A percentile compares a stretch with the other conserved stretches of the same genome.
Conservation (phyloP, 208 protist genomes). For the Wallacemonas sp. region DNA sequence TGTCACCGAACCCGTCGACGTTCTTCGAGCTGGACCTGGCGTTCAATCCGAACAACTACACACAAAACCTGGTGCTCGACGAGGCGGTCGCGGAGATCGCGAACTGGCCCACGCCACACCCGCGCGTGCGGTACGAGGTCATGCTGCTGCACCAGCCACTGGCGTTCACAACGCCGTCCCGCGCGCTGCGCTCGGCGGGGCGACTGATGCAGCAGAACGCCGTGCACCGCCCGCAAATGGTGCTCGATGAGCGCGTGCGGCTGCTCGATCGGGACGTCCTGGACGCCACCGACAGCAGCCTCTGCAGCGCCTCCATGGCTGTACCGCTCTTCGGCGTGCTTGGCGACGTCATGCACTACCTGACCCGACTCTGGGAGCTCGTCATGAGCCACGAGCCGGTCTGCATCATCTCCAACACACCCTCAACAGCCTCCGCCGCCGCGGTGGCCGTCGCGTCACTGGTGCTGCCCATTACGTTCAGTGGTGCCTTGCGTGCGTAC, state of each 20-base stretch:
- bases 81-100: slow-evolving; percentile 66
- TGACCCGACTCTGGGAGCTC: slow-evolving; percentile 86
- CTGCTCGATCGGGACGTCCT: slow-evolving; percentile 6
- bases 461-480: slow-evolving; percentile 72
- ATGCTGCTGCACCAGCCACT: slow-evolving; percentile 71
- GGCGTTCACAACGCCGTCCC: slow-evolving; percentile 71
- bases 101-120: slow-evolving; percentile 79
- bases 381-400: slow-evolving; percentile 79
- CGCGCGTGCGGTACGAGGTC: slow-evolving; percentile 69
- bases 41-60: slow-evolving; percentile 66
- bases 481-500: slow-evolving; percentile 66
- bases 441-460: slow-evolving; percentile 75
- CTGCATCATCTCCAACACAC: slow-evolving; percentile 80
- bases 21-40: slow-evolving; percentile 70
- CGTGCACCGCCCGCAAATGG: slow-evolving; percentile 18
- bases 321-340: slow-evolving; percentile 72
- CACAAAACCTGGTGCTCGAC: slow-evolving; percentile 66
- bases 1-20: slow-evolving; percentile 55
- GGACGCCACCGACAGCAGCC: slow-evolving; percentile 13
- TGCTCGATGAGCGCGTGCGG: slow-evolving; percentile 13
- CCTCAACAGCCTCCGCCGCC: slow-evolving; percentile 65
- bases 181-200: slow-evolving; percentile 25
- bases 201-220: slow-evolving; percentile 15
- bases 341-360: slow-evolving; percentile 61
- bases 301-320: slow-evolving; percentile 25